These are phyloP conservation scores for Endocalyx cinctus DNA, from an alignment of 2,329 filamentous ascomycete genomes.

Conservation along the genomic window DNA sequence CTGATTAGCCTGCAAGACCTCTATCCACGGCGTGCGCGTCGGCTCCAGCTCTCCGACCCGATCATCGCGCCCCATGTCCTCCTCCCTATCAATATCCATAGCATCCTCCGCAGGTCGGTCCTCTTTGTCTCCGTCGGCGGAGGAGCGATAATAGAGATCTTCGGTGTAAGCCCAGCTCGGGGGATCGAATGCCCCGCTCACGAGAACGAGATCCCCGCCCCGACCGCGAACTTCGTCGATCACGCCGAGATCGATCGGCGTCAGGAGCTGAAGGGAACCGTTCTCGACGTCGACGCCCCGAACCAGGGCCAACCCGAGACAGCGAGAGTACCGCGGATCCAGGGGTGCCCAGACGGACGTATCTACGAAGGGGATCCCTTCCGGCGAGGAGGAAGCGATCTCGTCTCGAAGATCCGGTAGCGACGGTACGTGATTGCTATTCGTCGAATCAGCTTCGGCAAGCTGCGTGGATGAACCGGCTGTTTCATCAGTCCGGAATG, in stretches of 20 bases:
- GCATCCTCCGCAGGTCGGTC: constrained; percentile 23
- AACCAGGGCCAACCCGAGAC: constrained; percentile 64
- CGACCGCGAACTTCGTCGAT: constrained; percentile 36
- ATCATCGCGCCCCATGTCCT: constrained; percentile 11
- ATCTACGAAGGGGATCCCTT: constrained; percentile 59
- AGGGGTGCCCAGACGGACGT: constrained; percentile 50
- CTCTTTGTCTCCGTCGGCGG: constrained; percentile 27
- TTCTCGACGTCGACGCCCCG: constrained; percentile 58
- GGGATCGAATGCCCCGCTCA: constrained; percentile 64
- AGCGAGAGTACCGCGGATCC: constrained; percentile 53
- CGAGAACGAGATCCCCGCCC: constrained; percentile 53
- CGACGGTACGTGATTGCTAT: constrained; percentile 5
- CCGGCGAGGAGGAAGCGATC: constrained; percentile 38
- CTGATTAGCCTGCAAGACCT: constrained; percentile 50
- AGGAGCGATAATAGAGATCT: constrained; percentile 42
- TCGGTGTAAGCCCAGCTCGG: constrained; percentile 69
- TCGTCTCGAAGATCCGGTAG: constrained; percentile 10
- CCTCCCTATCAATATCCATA: neutral
- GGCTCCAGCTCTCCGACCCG: constrained; percentile 14
- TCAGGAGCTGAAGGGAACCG: constrained; percentile 58
- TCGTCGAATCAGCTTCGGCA: constrained; percentile 10
- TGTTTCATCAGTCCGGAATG: constrained; percentile 33
- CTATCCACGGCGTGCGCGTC: constrained; percentile 52
- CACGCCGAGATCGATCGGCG: constrained; percentile 44
- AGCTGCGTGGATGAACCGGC: constrained; percentile 16